These are phyloP conservation scores for Przewalskia tangutica DNA, from an alignment of 257 asterid species.

Conservation along the genomic window DNA sequence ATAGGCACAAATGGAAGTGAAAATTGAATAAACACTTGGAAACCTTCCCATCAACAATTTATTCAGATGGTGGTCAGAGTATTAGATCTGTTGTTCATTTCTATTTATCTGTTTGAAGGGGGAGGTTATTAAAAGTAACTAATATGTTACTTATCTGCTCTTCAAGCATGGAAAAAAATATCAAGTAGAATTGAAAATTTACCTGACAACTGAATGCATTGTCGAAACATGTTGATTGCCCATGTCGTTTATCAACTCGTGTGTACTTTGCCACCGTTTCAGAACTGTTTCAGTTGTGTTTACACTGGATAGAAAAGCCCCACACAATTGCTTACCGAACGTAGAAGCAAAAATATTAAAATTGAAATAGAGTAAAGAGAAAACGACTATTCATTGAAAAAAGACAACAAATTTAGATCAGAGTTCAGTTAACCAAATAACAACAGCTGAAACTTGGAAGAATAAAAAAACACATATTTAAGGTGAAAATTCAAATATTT, in stretches of 20 bases:
- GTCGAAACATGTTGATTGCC: slow-evolving; percentile 36
- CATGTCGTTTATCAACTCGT: slow-evolving; percentile 43
- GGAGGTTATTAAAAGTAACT: neutral
- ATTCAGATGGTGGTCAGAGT: neutral
- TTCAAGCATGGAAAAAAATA: neutral
- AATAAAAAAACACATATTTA: neutral
- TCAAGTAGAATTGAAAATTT: slow-evolving; percentile 1
- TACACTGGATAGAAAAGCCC: slow-evolving; percentile 28
- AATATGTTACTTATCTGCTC: neutral
- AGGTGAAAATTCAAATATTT: neutral
- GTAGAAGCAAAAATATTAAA: neutral
- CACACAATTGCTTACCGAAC: neutral
- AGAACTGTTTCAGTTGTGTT: slow-evolving; percentile 45
- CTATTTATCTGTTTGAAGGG: neutral
- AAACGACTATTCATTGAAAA: neutral
- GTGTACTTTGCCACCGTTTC: slow-evolving; percentile 36
- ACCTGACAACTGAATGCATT: slow-evolving; percentile 51
- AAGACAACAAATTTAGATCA: neutral
- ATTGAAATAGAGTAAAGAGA: neutral
- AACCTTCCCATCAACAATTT: neutral
- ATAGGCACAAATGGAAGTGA: neutral
- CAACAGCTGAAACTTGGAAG: neutral
- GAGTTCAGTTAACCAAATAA: neutral
- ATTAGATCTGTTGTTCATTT: neutral
- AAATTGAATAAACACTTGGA: neutral